These are phyloP conservation scores for Yamadazyma atmosphaerica DNA, from an alignment of 1,139 yeast genomes.

Conservation along the genomic window DNA sequence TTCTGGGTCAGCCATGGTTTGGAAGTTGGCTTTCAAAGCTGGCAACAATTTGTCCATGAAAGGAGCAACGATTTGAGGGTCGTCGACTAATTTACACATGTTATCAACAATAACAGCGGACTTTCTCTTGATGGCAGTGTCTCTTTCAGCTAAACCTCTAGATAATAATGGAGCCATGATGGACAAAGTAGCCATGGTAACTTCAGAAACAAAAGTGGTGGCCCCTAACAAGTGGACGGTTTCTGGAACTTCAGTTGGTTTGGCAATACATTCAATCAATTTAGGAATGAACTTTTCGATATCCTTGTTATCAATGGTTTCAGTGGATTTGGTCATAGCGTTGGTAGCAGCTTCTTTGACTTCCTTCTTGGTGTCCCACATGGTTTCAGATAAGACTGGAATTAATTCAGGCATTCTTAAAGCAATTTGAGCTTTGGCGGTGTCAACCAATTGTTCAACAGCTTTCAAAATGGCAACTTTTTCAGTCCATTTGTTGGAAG, in stretches of 20 bases:
- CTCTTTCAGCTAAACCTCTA: constrained; percentile 99
- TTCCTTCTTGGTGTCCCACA: constrained; percentile 99
- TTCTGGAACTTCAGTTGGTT: constrained; percentile 97
- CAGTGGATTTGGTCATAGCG: constrained; percentile 94
- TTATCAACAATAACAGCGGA: constrained; percentile 98
- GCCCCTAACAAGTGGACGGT: constrained; percentile 99
- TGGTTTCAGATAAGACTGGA: constrained; percentile 96
- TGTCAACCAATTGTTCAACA: constrained; percentile 83
- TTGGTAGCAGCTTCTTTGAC: constrained; percentile 96
- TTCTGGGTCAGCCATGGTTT: constrained; percentile 99
- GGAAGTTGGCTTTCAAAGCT: constrained; percentile 89
- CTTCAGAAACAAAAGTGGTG: constrained; percentile 98
- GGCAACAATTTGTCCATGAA: constrained; percentile 95
- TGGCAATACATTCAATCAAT: constrained; percentile 94
- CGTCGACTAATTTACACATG: constrained; percentile 99
- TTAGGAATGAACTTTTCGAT: constrained; percentile 98
- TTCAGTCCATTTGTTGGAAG: constrained; percentile 96
- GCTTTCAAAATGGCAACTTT: constrained; percentile 89
- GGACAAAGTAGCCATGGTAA: constrained; percentile 98
- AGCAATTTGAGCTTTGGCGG: constrained; percentile 95
- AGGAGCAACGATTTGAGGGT: constrained; percentile 99
- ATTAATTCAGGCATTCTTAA: constrained; percentile 99
- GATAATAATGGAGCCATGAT: constrained; percentile 98
- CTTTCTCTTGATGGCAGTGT: constrained; percentile 98
- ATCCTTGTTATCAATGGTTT: constrained; percentile 99